Evolutionary conservation across 306 rosid species (phyloP).

Genomic region (Rosa persica): DNA sequence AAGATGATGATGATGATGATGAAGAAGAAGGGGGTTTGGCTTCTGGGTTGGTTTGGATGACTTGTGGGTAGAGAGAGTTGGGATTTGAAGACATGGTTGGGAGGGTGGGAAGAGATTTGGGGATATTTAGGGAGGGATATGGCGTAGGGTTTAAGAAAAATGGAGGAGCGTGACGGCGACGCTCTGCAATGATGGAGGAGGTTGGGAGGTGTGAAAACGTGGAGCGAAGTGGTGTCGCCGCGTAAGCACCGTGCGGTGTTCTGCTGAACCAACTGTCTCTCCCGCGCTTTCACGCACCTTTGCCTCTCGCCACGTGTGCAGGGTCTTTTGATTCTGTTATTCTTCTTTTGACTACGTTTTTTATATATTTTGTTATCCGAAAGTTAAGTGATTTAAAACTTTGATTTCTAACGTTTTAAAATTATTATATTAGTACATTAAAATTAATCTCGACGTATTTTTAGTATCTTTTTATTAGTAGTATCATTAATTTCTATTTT

Average conservation of each 20-base stretch:
- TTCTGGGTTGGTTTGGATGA: constrained; percentile 45
- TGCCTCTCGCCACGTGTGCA: not conserved
- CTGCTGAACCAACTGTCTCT: not conserved
- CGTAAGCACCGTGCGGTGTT: constrained; percentile 15
- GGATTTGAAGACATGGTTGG: constrained; percentile 9
- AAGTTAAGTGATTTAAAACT: too few species aligned
- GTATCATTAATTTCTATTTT: too few species aligned
- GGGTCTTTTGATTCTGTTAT: too few species aligned
- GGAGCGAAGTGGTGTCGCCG: constrained; percentile 11
- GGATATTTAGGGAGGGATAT: not conserved
- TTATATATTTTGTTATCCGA: too few species aligned
- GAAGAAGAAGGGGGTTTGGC: constrained; percentile 35
- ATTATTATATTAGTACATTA: too few species aligned
- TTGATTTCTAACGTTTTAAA: too few species aligned
- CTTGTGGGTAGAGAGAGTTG: constrained; percentile 48
- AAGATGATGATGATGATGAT: constrained; percentile 31
- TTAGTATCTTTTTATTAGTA: too few species aligned
- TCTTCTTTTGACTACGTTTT: too few species aligned
- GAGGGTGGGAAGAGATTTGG: not conserved
- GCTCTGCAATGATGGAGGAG: too few species aligned
- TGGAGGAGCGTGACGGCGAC: constrained; percentile 16
- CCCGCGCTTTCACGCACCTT: not conserved
- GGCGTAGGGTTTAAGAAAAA: constrained; percentile 6
- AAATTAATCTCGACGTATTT: too few species aligned
- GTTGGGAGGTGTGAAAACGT: not conserved